Percentiles rank a stretch among this genome's conserved stretches.
phyloP scores from a whole-genome alignment of 2,329 filamentous ascomycete species.

The Trichoderma arundinaceum region DNA sequence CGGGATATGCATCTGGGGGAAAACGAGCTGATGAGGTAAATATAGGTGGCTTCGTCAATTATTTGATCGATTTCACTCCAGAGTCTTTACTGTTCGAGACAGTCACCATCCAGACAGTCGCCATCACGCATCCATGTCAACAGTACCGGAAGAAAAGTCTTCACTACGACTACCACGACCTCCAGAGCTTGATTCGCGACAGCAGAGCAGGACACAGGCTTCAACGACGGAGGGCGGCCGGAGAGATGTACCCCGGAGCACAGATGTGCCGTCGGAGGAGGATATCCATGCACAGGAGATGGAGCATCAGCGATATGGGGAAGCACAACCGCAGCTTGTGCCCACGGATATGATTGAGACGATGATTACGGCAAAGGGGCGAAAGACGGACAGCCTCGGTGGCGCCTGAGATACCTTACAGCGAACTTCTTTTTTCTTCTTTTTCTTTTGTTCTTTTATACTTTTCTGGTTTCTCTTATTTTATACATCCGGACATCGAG shows the following conservation, averaged over 20 bases:
- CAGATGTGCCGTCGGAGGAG: not conserved
- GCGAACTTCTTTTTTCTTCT: not conserved
- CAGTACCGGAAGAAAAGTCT: slow-evolving; percentile 23
- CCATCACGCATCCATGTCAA: slow-evolving; percentile 5
- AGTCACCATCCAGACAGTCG: not conserved
- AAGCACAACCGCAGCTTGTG: slow-evolving; percentile 35
- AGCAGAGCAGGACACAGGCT: not conserved
- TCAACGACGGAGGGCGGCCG: not conserved
- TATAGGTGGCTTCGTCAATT: slow-evolving; percentile 26
- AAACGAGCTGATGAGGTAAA: not conserved
- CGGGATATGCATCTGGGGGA: not conserved
- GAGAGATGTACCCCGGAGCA: not conserved
- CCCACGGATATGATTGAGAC: slow-evolving; percentile 33
- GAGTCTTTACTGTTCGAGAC: slow-evolving; percentile 13
- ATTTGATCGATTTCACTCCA: slow-evolving; percentile 18
- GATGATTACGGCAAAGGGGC: slow-evolving; percentile 15
- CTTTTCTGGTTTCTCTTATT: too few relatives aligned
- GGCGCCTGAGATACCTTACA: not conserved
- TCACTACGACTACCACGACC: slow-evolving; percentile 5
- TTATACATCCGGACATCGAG: not conserved
- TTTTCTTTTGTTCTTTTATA: not conserved
- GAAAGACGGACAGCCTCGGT: not conserved
- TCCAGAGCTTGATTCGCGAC: not conserved
- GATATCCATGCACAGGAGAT: slow-evolving; percentile 2
- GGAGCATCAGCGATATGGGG: slow-evolving; percentile 33